Evolutionary conservation across 148 eudicot species (phyloP), one percentile per base, ranked within the genome.

Genomic region (Arctostaphylos glauca): DNA sequence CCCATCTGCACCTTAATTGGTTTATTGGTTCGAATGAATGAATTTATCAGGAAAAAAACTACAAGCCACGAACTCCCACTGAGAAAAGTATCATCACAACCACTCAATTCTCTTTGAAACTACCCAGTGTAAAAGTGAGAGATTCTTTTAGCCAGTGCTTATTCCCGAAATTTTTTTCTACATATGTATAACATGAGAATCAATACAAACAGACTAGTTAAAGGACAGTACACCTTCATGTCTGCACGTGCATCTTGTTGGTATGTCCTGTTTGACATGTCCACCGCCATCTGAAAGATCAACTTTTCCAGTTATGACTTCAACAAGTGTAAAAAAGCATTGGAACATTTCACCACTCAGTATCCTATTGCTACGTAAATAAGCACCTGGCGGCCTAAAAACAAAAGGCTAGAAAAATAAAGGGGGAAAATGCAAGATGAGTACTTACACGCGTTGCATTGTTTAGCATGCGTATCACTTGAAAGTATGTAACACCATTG

Each of bases 391-490:
- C 38, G 59, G 50, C 21, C 9, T 31, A 52, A 49, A 52, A 47
- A 38, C 23, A 75, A 46, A 62, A 13, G 43, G 38, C 16, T 48
- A 7, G 83, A 68, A 81, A 73, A 70, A 41, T n/a, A 38, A 46
- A 56, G 49, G 43, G 48, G 72, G 74, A 76, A 68, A 76, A 77
- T 80, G 77, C 9, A 13, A 5, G 43, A 19, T 38, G 72, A 77
- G 84, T 73, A 84, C 98, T 75, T 93, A 96, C 99, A 78, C 98
- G 94, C 7, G 98, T 90, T 66, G 94, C 99, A 79, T 93, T 96
- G 88, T 93, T 96, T 82, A 96, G 88, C 99, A 96, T 96, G 79
- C 98, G 96, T 80, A 96, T 96, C 86, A 96, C 99, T 94, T 96
- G 99, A 86, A 96, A 94, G 86, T 96, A 96, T 64, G 98, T 94